These are phyloP conservation scores for Gaeumannomyces tritici DNA, from an alignment of 2,329 filamentous ascomycete genomes.

Conservation along the genomic window DNA sequence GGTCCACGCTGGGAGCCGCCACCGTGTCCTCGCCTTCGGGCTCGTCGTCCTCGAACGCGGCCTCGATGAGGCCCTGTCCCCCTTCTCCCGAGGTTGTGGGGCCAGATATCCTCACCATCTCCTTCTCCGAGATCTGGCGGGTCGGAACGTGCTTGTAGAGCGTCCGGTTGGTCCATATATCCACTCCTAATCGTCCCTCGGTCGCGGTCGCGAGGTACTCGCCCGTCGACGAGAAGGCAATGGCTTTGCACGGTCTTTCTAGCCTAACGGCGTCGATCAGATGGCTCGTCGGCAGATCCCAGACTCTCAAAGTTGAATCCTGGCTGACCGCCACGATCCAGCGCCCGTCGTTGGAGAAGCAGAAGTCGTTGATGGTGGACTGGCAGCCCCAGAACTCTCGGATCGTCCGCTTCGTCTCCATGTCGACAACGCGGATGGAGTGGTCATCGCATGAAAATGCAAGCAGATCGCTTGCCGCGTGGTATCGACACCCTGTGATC, in stretches of 20 bases:
- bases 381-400: constrained; percentile 84
- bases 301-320: constrained; percentile 72
- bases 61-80: constrained; percentile 64
- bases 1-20: constrained; percentile 53
- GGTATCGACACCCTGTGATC: constrained; percentile 70
- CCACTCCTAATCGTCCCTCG: constrained; percentile 75
- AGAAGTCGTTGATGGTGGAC: constrained; percentile 66
- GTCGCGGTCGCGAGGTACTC: constrained; percentile 91
- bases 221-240: constrained; percentile 82
- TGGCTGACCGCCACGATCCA: constrained; percentile 88
- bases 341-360: constrained; percentile 84
- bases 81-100: constrained; percentile 79
- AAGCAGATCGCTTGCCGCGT: constrained; percentile 72
- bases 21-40: constrained; percentile 45
- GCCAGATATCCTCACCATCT: constrained; percentile 53
- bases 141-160: constrained; percentile 86
- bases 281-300: constrained; percentile 93
- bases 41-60: constrained; percentile 55
- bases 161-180: constrained; percentile 90
- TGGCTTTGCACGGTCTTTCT: constrained; percentile 66
- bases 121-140: constrained; percentile 69
- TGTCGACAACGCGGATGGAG: constrained; percentile 80
- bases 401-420: constrained; percentile 82
- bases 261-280: constrained; percentile 86
- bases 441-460: constrained; percentile 84